Base-by-base conservation (phyloP, 176 grass and related monocot species). In the Leersia perrieri region DNA sequence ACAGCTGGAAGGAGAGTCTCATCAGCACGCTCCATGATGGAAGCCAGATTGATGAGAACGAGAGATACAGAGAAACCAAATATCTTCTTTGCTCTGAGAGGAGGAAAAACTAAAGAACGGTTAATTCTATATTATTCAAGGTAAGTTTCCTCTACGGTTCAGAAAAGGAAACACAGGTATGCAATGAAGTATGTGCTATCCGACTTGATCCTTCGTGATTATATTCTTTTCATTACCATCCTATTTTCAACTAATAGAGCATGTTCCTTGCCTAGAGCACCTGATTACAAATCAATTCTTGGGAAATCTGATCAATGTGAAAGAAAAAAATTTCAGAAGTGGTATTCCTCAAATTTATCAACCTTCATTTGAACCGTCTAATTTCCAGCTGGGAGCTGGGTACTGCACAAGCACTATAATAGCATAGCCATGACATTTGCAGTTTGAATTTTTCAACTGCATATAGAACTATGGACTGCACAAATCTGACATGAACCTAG, bases 61-160 rank as follows among this genome's bases (percentile, higher is more conserved):
- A 97, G 92, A 88, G 95, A 94, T 68, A 97, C 60, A 26, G 95
- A 94, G 83, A 97, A 94, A 34, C 95, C 95, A 80, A 97, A 88
- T 80, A 97, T 87, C 77, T 79, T 94, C 81, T 86, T 92, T 83
- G 86, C 75, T 87, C 95, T 97, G 89, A 71, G 74, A 92, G 58
- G 73, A 53, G 34, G 39, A 27, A 85, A 34, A 18, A 89, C 20
- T 72, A 68, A 12, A n/a, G 3, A 12, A 86, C 23, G 3, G 29
- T 72, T 60, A 87, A 87, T 51, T 26, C 11, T 74, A 35, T 44
- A 68, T n/a, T 42, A 79, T 9, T 7, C 28, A 66, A 41, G 58
- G 51, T n/a, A 71, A 22, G 75, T 39, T 68, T 60, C 6, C 29
- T 53, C 5, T 16, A 29, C 22, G 57, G 25, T 75, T 83, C 15